phyloP scores from a whole-genome alignment of 2,329 filamentous ascomycete species.

The Decorospora gaudefroyi region DNA sequence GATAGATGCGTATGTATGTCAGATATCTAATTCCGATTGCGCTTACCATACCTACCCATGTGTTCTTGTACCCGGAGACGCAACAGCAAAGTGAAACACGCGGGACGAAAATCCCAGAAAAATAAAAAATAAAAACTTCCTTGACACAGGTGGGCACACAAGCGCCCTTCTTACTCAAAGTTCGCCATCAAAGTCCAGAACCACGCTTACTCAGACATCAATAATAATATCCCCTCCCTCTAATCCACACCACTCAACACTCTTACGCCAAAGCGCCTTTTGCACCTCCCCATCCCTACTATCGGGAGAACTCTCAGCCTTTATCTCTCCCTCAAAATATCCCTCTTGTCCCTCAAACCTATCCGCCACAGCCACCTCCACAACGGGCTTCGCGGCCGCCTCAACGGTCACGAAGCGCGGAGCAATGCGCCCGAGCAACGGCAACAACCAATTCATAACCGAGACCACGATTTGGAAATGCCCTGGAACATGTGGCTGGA shows the following conservation, averaged over 20 bases:
- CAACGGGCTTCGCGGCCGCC: conserved; percentile 40
- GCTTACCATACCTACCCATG: no score
- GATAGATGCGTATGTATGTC: no score
- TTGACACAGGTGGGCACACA: background rate
- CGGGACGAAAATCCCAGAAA: no score
- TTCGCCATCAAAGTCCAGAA: no score
- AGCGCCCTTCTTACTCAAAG: no score
- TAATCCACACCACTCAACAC: conserved; percentile 38
- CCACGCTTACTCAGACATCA: conserved; percentile 3
- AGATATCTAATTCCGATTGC: no score
- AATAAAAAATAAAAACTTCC: no score
- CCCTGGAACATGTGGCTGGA: conserved; percentile 38
- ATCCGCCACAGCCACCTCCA: conserved; percentile 34
- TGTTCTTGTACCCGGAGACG: no score
- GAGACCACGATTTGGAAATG: conserved; percentile 31
- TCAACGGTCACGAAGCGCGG: conserved; percentile 40
- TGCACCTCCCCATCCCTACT: conserved; percentile 41
- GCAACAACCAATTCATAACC: conserved; percentile 35
- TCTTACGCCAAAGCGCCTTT: conserved; percentile 44
- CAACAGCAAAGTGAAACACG: no score
- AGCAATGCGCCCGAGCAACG: conserved; percentile 31
- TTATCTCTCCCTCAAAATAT: conserved; percentile 42
- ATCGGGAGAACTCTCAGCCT: conserved; percentile 38
- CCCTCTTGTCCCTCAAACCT: conserved; percentile 41
- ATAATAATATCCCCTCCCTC: conserved; percentile 12